Evolutionary conservation across 768 basidiomycete genomes (phyloP).

Genomic region (Omphalotus guepiniiformis): DNA sequence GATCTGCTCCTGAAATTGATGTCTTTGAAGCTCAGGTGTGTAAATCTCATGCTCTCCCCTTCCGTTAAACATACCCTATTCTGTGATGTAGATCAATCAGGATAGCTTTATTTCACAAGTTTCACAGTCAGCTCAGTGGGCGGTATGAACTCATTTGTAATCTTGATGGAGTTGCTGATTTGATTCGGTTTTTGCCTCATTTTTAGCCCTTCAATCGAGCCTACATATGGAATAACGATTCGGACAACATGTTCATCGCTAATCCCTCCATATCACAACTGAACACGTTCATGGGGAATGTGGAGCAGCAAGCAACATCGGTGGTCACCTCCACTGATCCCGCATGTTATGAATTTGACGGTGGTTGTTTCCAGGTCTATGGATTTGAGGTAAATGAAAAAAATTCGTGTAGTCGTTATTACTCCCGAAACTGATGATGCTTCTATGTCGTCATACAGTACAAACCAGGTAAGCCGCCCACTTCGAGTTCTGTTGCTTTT

Average conservation of each 20-base stretch:
- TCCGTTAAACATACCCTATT: slow-evolving; percentile 1
- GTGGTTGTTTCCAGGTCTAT: slow-evolving; percentile 42
- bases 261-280: slow-evolving; percentile 31
- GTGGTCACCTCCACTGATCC: slow-evolving; percentile 24
- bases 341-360: slow-evolving; percentile 39
- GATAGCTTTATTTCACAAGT: slow-evolving; percentile 23
- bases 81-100: neutral
- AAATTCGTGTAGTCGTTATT: too few relatives aligned
- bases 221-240: slow-evolving; percentile 38
- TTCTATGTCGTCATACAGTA: slow-evolving; percentile 38
- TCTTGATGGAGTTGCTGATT: neutral
- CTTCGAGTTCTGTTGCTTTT: neutral
- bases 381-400: slow-evolving; percentile 34
- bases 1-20: slow-evolving; percentile 59
- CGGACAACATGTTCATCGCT: slow-evolving; percentile 30
- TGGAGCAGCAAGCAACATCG: slow-evolving; percentile 12
- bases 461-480: slow-evolving; percentile 29
- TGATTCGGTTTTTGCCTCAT: neutral
- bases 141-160: slow-evolving; percentile 19
- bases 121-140: slow-evolving; percentile 52
- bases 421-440: too few relatives aligned
- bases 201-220: slow-evolving; percentile 42
- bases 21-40: slow-evolving; percentile 51
- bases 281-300: slow-evolving; percentile 37
- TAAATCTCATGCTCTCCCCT: slow-evolving; percentile 6